Evolutionary conservation across 495 filamentous ascomycete species (phyloP), one percentile per base, ranked within the genome.

Genomic region (Achaetomiella virescens): DNA sequence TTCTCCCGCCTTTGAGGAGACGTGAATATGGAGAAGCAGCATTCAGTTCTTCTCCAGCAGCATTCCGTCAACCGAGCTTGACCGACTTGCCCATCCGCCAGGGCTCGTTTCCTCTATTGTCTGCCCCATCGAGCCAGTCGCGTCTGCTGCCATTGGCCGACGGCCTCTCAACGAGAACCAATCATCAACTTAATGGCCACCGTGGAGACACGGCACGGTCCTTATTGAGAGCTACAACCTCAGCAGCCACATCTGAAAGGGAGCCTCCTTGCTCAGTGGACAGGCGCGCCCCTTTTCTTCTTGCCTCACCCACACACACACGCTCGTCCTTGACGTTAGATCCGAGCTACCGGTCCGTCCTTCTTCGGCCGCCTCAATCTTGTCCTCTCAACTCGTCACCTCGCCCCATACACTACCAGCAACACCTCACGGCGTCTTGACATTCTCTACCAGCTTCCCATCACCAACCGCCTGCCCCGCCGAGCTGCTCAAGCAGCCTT

Each of bases 111-210:
- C 21, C 40, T 44, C 47, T 27, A 6, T 18, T n/a, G 29, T 11
- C 29, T 31, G 2, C n/a, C 29, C 38, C 22, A 61, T 63, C 56
- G 58, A 61, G 58, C 56, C 53, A 51, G 52, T 52, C 62, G 62
- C 66, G 61, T 64, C 57, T 59, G 50, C 63, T 44, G 70, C 67
- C 60, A 76, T 76, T 76, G 74, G 74, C 62, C 54, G 57, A 55
- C 52, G 55, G 38, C 49, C 62, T 54, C 60, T 61, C 27, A n/a
- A 37, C 22, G 59, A 42, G 51, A 40, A 62, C 74, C 74, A 76
- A 76, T 76, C 74, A 76, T 73, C 72, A 55, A 48, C 68, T 69
- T 65, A 54, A 67, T 63, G 64, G 17, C 58, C 64, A 52, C 60
- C 60, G 40, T 48, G 58, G 64, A 64, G 60, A 67, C 62, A 62